Evolutionary conservation across 805 yeast species (phyloP), one percentile per base, ranked within the genome.

Genomic region (Candida pini): DNA sequence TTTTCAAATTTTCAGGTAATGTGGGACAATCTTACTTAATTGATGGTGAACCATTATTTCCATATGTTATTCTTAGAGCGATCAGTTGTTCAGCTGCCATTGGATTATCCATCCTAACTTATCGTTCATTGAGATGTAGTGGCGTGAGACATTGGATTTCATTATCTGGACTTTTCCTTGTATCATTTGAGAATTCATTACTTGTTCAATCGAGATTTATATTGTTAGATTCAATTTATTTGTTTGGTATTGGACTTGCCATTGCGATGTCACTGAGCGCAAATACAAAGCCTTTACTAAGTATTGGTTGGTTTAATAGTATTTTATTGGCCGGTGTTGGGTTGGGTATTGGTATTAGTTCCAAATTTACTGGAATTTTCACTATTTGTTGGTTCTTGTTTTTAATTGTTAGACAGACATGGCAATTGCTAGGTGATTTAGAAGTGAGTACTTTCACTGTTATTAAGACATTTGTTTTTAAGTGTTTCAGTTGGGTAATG

Each of bases 341-440:
- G 3, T 63, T 73, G 46, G 95, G 74, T 12, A 70, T 66, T 30
- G 56, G 78, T 1, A 56, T 77, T 2, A 71, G 88, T 6, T 70
- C 82, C 4, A 84, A 85, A 51, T 73, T 78, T 69, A 70, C 81
- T 4, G 97, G 95, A 0, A 33, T 78, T 16, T 73, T 76, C 48
- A 81, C 90, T 0, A 58, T 76, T 36, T 58, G 58, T 0, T 87
- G 94, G 94, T 59, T 83, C 9, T 4, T 62, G 0, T 48, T 76
- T 30, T 59, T 71, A 3, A 19, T 33, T 10, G 34, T 69, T 2
- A 62, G 65, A 38, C 76, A 77, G 40, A 55, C 81, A 29, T 88
- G 96, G 96, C 54, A 56, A 40, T 48, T 74, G 9, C 53, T 81
- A 25, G 94, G 92, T 10, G 96, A 90, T 56, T 54, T 82, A 21